Evolutionary conservation across 345 rosid genomes (phyloP).

Genomic region (Tarenaya hassleriana): DNA sequence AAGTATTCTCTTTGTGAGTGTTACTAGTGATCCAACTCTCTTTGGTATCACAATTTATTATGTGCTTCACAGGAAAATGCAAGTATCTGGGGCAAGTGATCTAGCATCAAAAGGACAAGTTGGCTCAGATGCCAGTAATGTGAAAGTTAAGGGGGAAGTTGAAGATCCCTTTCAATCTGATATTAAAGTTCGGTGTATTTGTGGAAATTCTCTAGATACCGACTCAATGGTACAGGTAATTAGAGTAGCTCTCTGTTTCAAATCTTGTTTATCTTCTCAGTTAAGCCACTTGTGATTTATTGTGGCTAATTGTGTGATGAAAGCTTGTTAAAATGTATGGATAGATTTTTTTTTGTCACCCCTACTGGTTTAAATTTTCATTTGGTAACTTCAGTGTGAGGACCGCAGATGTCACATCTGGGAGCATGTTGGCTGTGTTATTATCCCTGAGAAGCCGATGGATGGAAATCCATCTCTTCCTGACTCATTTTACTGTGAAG

Average conservation of each 20-base stretch:
- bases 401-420: conserved; percentile 63
- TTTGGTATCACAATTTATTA: background rate
- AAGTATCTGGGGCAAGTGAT: conserved; percentile 73
- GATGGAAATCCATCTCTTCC: conserved; percentile 60
- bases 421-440: conserved; percentile 82
- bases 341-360: conserved; percentile 3
- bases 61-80: conserved; percentile 61
- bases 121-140: conserved; percentile 53
- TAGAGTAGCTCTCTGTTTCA: too few species aligned
- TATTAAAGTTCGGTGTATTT: conserved; percentile 73
- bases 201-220: conserved; percentile 68
- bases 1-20: conserved; percentile 5
- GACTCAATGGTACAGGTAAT: conserved; percentile 70
- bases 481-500: conserved; percentile 73
- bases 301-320: background rate
- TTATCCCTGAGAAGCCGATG: conserved; percentile 60
- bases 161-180: conserved; percentile 46
- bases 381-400: conserved; percentile 57
- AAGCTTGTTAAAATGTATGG: background rate
- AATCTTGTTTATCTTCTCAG: too few species aligned
- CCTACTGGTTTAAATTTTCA: background rate
- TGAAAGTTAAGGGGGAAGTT: conserved; percentile 49
- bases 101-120: conserved; percentile 67
- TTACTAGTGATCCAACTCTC: conserved; percentile 13
- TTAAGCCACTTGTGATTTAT: conserved; percentile 12